These are phyloP conservation scores for Fusarium napiforme DNA, from an alignment of 2,329 filamentous ascomycete genomes.

Conservation along the genomic window DNA sequence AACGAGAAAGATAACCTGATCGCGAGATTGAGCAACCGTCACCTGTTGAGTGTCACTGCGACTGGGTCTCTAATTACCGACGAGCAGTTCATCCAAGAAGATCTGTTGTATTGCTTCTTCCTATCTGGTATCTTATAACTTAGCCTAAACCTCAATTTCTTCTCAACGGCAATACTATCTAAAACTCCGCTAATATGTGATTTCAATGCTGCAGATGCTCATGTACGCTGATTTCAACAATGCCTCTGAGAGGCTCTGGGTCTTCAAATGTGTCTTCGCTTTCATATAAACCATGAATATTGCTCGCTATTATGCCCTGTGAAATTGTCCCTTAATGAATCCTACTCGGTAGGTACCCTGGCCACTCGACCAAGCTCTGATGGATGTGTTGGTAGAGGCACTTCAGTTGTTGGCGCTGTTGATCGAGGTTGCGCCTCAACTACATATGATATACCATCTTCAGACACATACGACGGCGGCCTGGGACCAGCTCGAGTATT, in stretches of 20 bases:
- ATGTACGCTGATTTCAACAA: slow-evolving; percentile 19
- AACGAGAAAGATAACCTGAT: slow-evolving; percentile 11
- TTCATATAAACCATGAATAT: neutral
- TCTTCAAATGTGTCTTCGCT: neutral
- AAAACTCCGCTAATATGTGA: slow-evolving; percentile 25
- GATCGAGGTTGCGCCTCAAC: slow-evolving; percentile 73
- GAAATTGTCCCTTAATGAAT: neutral
- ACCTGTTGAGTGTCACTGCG: slow-evolving; percentile 19
- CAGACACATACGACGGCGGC: slow-evolving; percentile 80
- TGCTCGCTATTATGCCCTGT: neutral
- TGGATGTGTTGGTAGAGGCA: slow-evolving; percentile 60
- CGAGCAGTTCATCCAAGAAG: neutral
- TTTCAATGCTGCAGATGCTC: slow-evolving; percentile 24
- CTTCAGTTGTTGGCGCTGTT: slow-evolving; percentile 59
- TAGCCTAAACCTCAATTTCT: slow-evolving; percentile 2
- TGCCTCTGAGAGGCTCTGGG: neutral
- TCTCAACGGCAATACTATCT: neutral
- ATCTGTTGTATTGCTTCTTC: slow-evolving; percentile 12
- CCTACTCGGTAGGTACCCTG: slow-evolving; percentile 33
- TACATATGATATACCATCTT: slow-evolving; percentile 79
- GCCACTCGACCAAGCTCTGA: slow-evolving; percentile 54
- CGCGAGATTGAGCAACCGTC: neutral
- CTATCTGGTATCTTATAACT: slow-evolving; percentile 16
- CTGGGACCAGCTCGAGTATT: slow-evolving; percentile 53
- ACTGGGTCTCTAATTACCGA: slow-evolving; percentile 13